Conservation (phyloP, 2,329 filamentous ascomycete genomes). For the Hymenoscyphus albidus region DNA sequence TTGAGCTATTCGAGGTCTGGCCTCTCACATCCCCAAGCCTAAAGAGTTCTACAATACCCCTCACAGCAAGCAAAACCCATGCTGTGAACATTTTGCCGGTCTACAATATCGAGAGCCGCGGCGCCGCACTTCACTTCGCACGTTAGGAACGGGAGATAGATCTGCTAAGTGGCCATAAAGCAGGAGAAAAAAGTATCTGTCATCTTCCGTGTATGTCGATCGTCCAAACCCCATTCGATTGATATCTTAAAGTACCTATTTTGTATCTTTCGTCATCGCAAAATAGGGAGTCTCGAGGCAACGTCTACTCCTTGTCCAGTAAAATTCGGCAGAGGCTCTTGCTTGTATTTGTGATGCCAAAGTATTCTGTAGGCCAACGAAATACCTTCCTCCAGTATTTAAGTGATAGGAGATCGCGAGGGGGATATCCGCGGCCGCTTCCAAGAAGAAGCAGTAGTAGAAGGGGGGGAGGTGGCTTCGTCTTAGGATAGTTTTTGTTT, state of each 20-base stretch:
- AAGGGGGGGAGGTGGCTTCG: background rate
- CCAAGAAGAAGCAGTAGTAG: conserved; percentile 2
- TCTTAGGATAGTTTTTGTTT: conserved; percentile 15
- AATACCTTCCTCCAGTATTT: background rate
- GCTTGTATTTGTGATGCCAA: conserved; percentile 35
- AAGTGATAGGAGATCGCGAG: background rate
- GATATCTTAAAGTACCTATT: conserved; percentile 36
- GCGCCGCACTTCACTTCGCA: conserved; percentile 46
- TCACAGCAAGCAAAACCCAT: conserved; percentile 41
- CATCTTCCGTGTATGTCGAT: conserved; percentile 35
- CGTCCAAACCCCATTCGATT: conserved; percentile 34
- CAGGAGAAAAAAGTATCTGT: conserved; percentile 25
- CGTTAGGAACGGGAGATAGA: conserved; percentile 49
- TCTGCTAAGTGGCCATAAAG: conserved; percentile 44
- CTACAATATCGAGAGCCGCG: conserved; percentile 37
- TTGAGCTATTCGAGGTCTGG: no score
- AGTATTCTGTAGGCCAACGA: conserved; percentile 5
- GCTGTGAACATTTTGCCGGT: conserved; percentile 38
- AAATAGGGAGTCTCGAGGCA: conserved; percentile 24
- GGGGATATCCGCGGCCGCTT: conserved; percentile 12
- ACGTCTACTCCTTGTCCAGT: conserved; percentile 33
- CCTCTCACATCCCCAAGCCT: no score
- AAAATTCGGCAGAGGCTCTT: conserved; percentile 33
- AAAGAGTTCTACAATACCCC: no score
- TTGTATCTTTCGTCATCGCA: conserved; percentile 35